phyloP scores from a whole-genome alignment of 768 basidiomycete genomes.

The Hygrocybe punicea region DNA sequence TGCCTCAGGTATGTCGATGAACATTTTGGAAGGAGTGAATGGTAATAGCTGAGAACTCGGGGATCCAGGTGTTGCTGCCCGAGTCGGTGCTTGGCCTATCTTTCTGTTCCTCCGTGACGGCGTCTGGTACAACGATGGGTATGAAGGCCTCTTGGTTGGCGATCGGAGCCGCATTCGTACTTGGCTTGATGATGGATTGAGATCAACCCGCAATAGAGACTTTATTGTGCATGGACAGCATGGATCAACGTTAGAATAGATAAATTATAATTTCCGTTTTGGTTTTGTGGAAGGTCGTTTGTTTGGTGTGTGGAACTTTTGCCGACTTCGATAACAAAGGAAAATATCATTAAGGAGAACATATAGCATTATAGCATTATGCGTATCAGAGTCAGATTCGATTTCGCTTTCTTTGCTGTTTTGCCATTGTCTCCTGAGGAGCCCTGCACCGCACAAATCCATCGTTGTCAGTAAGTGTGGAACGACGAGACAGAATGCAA shows the following conservation, averaged over 20 bases:
- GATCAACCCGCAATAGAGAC: not conserved
- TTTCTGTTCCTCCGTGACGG: conserved; percentile 9
- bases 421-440: conserved; percentile 42
- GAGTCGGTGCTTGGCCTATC: conserved; percentile 17
- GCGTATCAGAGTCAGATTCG: conserved; percentile 37
- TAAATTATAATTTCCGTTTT: too few species aligned
- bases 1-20: conserved; percentile 38
- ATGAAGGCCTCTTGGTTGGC: not conserved
- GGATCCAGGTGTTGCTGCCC: conserved; percentile 21
- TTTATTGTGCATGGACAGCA: too few species aligned
- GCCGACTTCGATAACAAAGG: too few species aligned
- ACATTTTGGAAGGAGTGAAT: not conserved
- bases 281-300: too few species aligned
- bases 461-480: conserved; percentile 1
- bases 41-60: too few species aligned
- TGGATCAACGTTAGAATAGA: too few species aligned
- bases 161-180: not conserved
- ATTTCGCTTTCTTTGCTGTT: conserved; percentile 57
- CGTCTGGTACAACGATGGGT: not conserved
- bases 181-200: not conserved
- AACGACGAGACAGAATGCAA: conserved; percentile 13
- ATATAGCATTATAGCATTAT: too few species aligned
- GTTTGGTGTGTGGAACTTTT: too few species aligned
- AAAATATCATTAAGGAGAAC: too few species aligned
- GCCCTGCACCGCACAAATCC: conserved; percentile 25